phyloP scores from a whole-genome alignment of 2,329 filamentous ascomycete genomes.

The Clonostachys sp. region DNA sequence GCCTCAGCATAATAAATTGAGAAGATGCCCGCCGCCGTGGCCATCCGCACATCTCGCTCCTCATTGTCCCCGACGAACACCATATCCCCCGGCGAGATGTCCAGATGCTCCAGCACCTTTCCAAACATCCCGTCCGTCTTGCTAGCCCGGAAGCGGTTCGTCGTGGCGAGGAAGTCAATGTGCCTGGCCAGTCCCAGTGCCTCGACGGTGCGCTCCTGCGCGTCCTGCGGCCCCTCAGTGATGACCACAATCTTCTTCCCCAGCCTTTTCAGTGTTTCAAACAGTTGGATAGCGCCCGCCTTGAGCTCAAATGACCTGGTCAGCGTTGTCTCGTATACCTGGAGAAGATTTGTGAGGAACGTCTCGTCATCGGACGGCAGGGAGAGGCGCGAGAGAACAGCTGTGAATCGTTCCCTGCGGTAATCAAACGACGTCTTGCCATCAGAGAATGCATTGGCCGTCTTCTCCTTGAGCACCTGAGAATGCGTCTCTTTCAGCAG shows the following conservation, averaged over 20 bases:
- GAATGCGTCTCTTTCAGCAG: constrained; percentile 18
- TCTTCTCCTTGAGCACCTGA: constrained; percentile 23
- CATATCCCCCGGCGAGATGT: constrained; percentile 14
- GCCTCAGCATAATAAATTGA: constrained; percentile 16
- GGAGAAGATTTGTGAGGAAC: constrained; percentile 10
- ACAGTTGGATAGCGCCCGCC: constrained; percentile 23
- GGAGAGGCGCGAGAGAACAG: constrained; percentile 19
- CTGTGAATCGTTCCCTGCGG: constrained; percentile 28
- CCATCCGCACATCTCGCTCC: constrained; percentile 19
- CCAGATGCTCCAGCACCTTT: constrained; percentile 15
- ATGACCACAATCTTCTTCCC: constrained; percentile 35
- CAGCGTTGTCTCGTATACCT: constrained; percentile 21
- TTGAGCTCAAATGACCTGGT: constrained; percentile 23
- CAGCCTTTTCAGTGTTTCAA: constrained; percentile 20
- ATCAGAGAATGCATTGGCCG: constrained; percentile 33
- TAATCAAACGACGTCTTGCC: constrained; percentile 37
- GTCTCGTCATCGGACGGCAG: constrained; percentile 7
- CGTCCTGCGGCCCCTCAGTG: constrained; percentile 41
- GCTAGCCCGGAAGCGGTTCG: constrained; percentile 17
- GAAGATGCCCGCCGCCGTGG: constrained; percentile 15
- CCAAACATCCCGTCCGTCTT: constrained; percentile 18
- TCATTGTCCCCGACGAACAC: constrained; percentile 20
- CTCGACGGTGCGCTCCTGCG: constrained; percentile 34
- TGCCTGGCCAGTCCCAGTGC: constrained; percentile 13
- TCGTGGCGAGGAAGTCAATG: constrained; percentile 22